Evolutionary conservation across 352 stramenopile species (phyloP).

Genomic region (Phytophthora boehmeriae): DNA sequence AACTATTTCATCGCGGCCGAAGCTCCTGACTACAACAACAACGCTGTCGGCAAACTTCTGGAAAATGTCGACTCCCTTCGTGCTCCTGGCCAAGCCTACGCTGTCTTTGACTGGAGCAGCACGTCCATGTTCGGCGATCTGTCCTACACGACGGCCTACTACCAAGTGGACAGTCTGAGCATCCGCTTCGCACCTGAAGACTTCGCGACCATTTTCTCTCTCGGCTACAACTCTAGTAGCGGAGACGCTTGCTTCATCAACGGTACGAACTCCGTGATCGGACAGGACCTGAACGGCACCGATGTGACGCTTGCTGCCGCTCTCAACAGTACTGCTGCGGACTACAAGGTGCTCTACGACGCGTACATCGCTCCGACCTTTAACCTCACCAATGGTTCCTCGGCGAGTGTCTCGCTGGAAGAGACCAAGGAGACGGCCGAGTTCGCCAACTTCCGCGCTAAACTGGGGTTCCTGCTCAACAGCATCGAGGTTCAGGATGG

Average conservation of each 20-base stretch:
- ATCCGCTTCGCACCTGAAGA: conserved; percentile 38
- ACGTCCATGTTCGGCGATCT: conserved; percentile 54
- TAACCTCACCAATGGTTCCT: conserved; percentile 29
- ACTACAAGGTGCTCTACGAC: conserved; percentile 46
- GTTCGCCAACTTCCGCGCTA: conserved; percentile 51
- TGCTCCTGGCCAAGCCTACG: conserved; percentile 32
- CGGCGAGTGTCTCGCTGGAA: conserved; percentile 11
- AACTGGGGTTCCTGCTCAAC: conserved; percentile 40
- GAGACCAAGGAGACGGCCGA: conserved; percentile 32
- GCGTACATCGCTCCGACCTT: conserved; percentile 45
- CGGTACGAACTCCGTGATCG: conserved; percentile 37
- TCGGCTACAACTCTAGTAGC: conserved; percentile 40
- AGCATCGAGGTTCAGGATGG: conserved; percentile 39
- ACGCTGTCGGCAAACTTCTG: conserved; percentile 31
- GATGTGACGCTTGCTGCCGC: conserved; percentile 35
- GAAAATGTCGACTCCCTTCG: conserved; percentile 26
- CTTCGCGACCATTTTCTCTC: conserved; percentile 36
- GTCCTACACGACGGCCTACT: conserved; percentile 49
- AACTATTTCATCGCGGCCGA: conserved; percentile 44
- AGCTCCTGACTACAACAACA: conserved; percentile 48
- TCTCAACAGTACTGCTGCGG: conserved; percentile 20
- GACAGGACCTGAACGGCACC: conserved; percentile 28
- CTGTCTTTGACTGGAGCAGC: conserved; percentile 53
- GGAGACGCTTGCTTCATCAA: conserved; percentile 37
- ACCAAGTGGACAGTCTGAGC: conserved; percentile 43